Evolutionary conservation across 2,329 filamentous ascomycete species (phyloP).

Genomic region (Trichophaea hybrida): DNA sequence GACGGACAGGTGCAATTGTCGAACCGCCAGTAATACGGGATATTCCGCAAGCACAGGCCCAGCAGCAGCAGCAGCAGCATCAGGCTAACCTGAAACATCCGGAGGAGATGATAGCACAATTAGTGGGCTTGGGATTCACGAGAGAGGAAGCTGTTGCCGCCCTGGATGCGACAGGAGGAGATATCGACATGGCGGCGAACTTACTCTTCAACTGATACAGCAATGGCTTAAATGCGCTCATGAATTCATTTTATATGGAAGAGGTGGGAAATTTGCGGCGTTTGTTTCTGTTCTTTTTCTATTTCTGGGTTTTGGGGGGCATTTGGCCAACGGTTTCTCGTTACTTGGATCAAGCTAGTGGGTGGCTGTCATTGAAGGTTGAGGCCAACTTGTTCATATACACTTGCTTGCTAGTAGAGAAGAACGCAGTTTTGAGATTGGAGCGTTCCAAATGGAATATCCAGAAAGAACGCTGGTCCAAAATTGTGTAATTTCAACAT

Average conservation of each 20-base stretch:
- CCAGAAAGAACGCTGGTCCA: too few relatives aligned
- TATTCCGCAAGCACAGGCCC: constrained; percentile 23
- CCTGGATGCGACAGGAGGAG: constrained; percentile 66
- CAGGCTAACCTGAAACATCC: constrained; percentile 25
- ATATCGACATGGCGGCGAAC: constrained; percentile 76
- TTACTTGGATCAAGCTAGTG: neutral
- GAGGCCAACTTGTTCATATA: too few relatives aligned
- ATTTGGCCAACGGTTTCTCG: too few relatives aligned
- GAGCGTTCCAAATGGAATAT: too few relatives aligned
- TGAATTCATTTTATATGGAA: neutral
- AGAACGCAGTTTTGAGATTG: too few relatives aligned
- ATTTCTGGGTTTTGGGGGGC: neutral
- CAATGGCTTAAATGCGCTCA: neutral
- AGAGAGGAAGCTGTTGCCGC: constrained; percentile 64
- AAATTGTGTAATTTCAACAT: too few relatives aligned
- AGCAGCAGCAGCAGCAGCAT: constrained; percentile 20
- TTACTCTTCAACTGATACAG: constrained; percentile 44
- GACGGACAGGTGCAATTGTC: constrained; percentile 62
- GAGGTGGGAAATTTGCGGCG: neutral
- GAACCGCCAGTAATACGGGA: constrained; percentile 33
- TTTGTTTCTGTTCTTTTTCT: neutral
- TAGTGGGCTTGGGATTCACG: constrained; percentile 64
- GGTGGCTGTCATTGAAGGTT: too few relatives aligned
- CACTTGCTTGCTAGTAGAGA: too few relatives aligned
- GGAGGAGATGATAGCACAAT: constrained; percentile 58